Percentiles rank a stretch among this genome's conserved stretches.
These are phyloP conservation scores for Austroboletus festivus DNA, from an alignment of 768 basidiomycete genomes.

Conservation along the genomic window DNA sequence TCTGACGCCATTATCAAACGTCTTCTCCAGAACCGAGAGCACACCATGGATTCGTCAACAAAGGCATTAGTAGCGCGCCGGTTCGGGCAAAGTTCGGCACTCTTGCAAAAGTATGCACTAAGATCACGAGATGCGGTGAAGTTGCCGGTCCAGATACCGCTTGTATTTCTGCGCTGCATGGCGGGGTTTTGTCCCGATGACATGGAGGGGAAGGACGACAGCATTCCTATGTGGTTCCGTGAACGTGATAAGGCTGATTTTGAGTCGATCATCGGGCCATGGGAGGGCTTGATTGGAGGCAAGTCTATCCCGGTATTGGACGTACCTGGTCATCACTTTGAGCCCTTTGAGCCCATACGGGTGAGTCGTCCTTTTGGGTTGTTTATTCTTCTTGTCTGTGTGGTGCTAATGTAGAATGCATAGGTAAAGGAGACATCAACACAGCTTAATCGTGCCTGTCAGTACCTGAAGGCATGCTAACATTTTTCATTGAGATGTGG, in stretches of 20 bases:
- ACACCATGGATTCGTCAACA: conserved; percentile 30
- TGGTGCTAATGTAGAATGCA: neutral
- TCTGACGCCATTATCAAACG: conserved; percentile 51
- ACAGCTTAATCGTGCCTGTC: conserved; percentile 23
- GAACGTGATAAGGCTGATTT: conserved; percentile 36
- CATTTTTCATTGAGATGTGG: neutral
- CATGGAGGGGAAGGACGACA: conserved; percentile 8
- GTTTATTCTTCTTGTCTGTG: neutral
- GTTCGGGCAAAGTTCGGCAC: conserved; percentile 44
- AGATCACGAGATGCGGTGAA: conserved; percentile 15
- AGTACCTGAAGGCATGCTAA: conserved; percentile 6
- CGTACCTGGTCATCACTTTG: conserved; percentile 67
- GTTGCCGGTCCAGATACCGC: conserved; percentile 19
- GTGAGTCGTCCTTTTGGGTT: conserved; percentile 35
- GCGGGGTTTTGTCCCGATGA: conserved; percentile 41
- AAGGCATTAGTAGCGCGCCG: conserved; percentile 42
- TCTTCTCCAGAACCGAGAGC: conserved; percentile 35
- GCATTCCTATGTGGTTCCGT: conserved; percentile 46
- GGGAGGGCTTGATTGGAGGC: conserved; percentile 43
- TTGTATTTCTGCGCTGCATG: conserved; percentile 53
- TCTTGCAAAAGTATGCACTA: conserved; percentile 49
- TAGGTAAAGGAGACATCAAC: conserved; percentile 23
- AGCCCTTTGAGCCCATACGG: conserved; percentile 48
- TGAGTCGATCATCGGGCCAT: conserved; percentile 35
- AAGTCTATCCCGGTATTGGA: conserved; percentile 42